phyloP scores from a whole-genome alignment of 106 monocot genomes.

The Vanilla planifolia region DNA sequence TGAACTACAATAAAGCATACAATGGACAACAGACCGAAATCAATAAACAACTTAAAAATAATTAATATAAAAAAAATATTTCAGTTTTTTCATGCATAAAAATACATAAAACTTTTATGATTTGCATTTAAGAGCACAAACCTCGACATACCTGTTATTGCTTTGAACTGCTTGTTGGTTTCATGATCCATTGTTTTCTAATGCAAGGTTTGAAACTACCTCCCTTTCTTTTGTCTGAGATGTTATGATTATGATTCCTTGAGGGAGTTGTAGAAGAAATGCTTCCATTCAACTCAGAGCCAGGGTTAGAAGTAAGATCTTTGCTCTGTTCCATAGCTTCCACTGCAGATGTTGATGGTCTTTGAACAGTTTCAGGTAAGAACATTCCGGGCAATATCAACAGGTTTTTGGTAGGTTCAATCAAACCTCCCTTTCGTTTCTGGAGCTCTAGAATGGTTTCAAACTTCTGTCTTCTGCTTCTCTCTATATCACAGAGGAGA shows the following conservation, averaged over 20 bases:
- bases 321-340: background rate
- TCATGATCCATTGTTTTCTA: constrained; percentile 45
- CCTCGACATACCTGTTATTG: constrained; percentile 14
- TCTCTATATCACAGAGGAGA: constrained; percentile 40
- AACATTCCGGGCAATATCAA: constrained; percentile 54
- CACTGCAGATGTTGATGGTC: constrained; percentile 7
- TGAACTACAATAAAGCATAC: too few relatives aligned
- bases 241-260: constrained; percentile 25
- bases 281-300: background rate
- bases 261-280: constrained; percentile 10
- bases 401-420: constrained; percentile 44
- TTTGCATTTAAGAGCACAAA: too few relatives aligned
- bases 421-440: constrained; percentile 45
- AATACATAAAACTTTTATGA: too few relatives aligned
- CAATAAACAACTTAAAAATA: too few relatives aligned
- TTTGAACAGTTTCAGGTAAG: constrained; percentile 19
- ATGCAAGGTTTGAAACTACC: constrained; percentile 2
- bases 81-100: too few relatives aligned
- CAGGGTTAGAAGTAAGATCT: background rate
- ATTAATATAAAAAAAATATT: too few relatives aligned
- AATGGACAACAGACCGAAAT: too few relatives aligned
- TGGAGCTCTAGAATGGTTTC: constrained; percentile 42
- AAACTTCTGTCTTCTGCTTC: constrained; percentile 34
- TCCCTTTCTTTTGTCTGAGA: constrained; percentile 21
- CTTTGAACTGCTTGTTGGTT: constrained; percentile 12